Evolutionary conservation across 139 green algal genomes (phyloP).

Genomic region (Asterochloris erici): DNA sequence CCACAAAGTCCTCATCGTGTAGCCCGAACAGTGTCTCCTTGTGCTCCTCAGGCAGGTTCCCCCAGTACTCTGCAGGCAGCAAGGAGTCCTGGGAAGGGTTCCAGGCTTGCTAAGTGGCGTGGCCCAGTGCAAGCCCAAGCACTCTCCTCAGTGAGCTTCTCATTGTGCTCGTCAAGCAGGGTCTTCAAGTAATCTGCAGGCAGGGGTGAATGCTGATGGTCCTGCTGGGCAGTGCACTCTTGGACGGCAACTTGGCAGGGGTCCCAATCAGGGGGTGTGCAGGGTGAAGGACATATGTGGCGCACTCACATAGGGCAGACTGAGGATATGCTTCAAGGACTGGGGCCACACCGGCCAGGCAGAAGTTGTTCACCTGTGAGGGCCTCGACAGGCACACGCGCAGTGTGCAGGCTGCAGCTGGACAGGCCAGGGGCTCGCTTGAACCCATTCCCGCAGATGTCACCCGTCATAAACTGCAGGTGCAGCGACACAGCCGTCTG

Average conservation of each 20-base stretch:
- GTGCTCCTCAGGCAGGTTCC: conserved; percentile 30
- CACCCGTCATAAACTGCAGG: conserved; percentile 25
- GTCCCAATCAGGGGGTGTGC: too few species aligned
- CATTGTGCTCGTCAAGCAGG: conserved; percentile 29
- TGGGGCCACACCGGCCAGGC: too few species aligned
- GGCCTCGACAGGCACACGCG: conserved; percentile 18
- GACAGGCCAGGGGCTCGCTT: conserved; percentile 5
- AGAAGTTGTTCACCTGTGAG: too few species aligned
- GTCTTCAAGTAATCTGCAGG: conserved; percentile 26
- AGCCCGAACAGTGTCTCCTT: conserved; percentile 25
- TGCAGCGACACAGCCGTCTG: too few species aligned
- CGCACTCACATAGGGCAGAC: too few species aligned
- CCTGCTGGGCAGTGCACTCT: too few species aligned
- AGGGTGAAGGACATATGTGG: too few species aligned
- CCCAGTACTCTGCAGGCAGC: conserved; percentile 26
- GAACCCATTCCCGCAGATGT: conserved; percentile 33
- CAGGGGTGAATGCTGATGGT: neutral
- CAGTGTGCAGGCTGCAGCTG: conserved; percentile 31
- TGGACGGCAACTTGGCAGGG: too few species aligned
- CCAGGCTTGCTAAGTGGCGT: too few species aligned
- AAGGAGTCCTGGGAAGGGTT: neutral
- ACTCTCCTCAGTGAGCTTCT: neutral
- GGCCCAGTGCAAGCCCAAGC: too few species aligned
- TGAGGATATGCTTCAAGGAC: too few species aligned
- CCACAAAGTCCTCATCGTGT: conserved; percentile 32